These are phyloP conservation scores for Lentinus brumalis DNA, from an alignment of 768 basidiomycete genomes.

Conservation along the genomic window DNA sequence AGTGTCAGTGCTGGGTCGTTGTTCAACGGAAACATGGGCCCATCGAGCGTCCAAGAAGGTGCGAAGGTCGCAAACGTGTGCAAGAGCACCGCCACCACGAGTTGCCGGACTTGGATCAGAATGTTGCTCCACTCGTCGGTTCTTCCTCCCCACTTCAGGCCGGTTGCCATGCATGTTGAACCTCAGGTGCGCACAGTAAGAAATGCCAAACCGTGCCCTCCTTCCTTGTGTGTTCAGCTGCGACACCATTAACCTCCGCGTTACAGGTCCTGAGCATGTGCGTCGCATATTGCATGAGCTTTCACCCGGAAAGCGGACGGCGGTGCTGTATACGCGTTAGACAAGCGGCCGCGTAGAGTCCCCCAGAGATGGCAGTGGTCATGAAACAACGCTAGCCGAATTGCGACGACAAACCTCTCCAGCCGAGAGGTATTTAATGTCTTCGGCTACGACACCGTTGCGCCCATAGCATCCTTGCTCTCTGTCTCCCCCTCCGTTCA, in stretches of 20 bases:
- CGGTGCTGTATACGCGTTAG: neutral
- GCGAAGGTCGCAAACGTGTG: neutral
- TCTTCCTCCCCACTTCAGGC: neutral
- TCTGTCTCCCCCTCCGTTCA: neutral
- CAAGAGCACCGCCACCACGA: neutral
- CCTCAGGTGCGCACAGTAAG: neutral
- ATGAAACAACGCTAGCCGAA: neutral
- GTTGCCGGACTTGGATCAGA: neutral
- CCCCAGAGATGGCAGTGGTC: neutral
- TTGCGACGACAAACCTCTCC: too few relatives aligned
- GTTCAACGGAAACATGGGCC: too few relatives aligned
- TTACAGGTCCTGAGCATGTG: neutral
- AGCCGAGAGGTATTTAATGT: slow-evolving; percentile 6
- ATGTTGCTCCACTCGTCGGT: neutral
- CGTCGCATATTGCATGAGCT: neutral
- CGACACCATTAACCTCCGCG: neutral
- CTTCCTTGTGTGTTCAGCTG: neutral
- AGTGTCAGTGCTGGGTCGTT: too few relatives aligned
- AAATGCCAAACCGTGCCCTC: neutral
- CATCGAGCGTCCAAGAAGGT: too few relatives aligned
- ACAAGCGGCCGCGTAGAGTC: neutral
- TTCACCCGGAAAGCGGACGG: neutral
- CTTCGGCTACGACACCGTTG: neutral
- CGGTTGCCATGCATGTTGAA: neutral
- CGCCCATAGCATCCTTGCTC: neutral